Base-by-base conservation (phyloP, 2,329 filamentous ascomycete genomes). In the Calonectria hongkongensis region DNA sequence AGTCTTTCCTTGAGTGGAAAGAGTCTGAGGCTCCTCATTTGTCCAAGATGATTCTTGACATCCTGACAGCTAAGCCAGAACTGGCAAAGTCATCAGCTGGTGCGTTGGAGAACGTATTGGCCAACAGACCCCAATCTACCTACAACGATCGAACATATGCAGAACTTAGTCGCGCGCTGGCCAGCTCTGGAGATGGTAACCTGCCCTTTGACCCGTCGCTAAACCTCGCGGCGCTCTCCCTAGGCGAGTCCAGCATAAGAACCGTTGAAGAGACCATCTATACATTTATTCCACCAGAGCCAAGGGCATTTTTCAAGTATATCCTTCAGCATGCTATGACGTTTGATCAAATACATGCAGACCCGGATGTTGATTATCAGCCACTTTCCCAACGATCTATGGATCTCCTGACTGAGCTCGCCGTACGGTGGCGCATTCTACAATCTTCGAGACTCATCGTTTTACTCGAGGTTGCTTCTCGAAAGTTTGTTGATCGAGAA, bases 21-120 rank as follows among this genome's bases (percentile, higher is more conserved):
- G 96, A 94, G 81, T 91, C 92, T n/a, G 97, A 99, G 83, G 90
- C 91, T 3, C 93, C 94, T 15, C 95, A 98, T 78, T 87, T 99
- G 50, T 97, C 95, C 7, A 94, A 97, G 78, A 95, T 98, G 92
- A 97, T 99, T 89, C 89, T 98, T 79, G 94, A 96, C 45, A 95
- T 99, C 75, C 87, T 98, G 48, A 95, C 94, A 73, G 94, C 94
- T 7, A 95, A 94, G 78, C 96, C 96, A 4, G 94, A 96, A 76
- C 88, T 98, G 66, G 93, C 95, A 63, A 97, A 95, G 81, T 93
- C 90, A 75, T 92, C 94, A 4, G 90, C 92, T 1, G 88, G 87
- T 9, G 54, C 54, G 36, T 85, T 88, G 27, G 90, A 92, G 60
- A 91, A 90, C 80, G 83, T 88, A 15, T 86, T 94, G 64, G 91